These are phyloP conservation scores for Wickerhamomyces sp. DNA, from an alignment of 1,139 yeast genomes.

Conservation along the genomic window DNA sequence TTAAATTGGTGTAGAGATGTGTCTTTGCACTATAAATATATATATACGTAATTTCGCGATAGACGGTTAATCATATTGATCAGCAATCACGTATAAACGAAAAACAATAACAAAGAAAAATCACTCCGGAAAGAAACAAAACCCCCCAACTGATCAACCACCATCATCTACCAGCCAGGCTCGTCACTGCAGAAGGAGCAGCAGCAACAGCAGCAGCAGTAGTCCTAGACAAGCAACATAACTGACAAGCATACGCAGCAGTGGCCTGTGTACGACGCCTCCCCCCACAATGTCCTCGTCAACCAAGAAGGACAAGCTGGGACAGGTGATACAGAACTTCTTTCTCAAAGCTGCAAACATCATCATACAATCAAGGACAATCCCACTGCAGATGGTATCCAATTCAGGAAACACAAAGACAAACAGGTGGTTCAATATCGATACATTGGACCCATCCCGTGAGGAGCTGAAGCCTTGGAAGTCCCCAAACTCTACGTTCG, in stretches of 20 bases:
- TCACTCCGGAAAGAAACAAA: no score
- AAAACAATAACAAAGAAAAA: no score
- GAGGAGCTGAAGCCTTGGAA: conserved; percentile 66
- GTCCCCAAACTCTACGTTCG: conserved; percentile 19
- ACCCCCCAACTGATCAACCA: no score
- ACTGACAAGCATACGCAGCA: neutral
- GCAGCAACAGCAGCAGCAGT: no score
- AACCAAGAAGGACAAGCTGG: conserved; percentile 26
- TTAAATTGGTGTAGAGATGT: no score
- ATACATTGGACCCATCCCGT: conserved; percentile 42
- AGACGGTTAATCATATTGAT: no score
- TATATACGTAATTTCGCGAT: no score
- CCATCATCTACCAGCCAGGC: no score
- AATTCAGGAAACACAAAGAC: conserved; percentile 25
- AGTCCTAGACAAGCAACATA: no score
- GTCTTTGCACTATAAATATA: no score
- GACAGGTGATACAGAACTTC: conserved; percentile 49
- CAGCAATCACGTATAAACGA: no score
- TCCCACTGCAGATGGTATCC: conserved; percentile 4
- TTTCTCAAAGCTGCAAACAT: conserved; percentile 68
- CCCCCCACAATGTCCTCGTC: conserved; percentile 9
- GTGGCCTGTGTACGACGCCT: neutral
- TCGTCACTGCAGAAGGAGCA: no score
- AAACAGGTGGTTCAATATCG: conserved; percentile 69
- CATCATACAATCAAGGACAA: conserved; percentile 37